phyloP scores from a whole-genome alignment of 2,329 filamentous ascomycete species.

The Pseudopithomyces chartarum region DNA sequence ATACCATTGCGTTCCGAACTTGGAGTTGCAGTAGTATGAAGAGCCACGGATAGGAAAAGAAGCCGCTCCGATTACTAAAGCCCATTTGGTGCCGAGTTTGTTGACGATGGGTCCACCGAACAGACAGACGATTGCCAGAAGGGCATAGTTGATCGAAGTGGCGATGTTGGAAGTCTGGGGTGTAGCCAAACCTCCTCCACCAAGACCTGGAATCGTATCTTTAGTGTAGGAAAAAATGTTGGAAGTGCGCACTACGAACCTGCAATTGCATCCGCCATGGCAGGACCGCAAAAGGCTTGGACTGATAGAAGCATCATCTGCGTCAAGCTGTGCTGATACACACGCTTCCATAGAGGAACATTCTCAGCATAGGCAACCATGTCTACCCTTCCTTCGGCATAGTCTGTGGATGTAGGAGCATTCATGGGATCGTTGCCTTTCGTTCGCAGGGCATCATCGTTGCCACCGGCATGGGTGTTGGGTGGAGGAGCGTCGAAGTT shows the following conservation, averaged over 20 bases:
- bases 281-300: conserved; percentile 48
- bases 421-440: conserved; percentile 34
- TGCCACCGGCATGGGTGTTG: conserved; percentile 38
- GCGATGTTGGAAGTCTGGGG: conserved; percentile 52
- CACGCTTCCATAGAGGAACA: conserved; percentile 50
- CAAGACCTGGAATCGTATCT: conserved; percentile 19
- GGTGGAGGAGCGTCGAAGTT: conserved; percentile 36
- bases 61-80: conserved; percentile 49
- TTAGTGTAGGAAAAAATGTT: neutral
- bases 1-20: conserved; percentile 56
- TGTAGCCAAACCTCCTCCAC: conserved; percentile 53
- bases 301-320: conserved; percentile 56
- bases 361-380: conserved; percentile 39
- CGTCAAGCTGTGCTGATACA: conserved; percentile 55
- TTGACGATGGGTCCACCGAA: conserved; percentile 54
- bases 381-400: conserved; percentile 41
- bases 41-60: conserved; percentile 55
- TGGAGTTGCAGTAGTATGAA: conserved; percentile 56
- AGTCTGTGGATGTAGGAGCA: conserved; percentile 13
- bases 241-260: conserved; percentile 13
- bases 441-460: conserved; percentile 34
- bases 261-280: conserved; percentile 39
- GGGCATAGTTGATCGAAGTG: conserved; percentile 33
- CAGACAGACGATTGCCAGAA: conserved; percentile 45
- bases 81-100: conserved; percentile 55